Conservation (phyloP, 2,329 filamentous ascomycete genomes). For the Metarhizium album region DNA sequence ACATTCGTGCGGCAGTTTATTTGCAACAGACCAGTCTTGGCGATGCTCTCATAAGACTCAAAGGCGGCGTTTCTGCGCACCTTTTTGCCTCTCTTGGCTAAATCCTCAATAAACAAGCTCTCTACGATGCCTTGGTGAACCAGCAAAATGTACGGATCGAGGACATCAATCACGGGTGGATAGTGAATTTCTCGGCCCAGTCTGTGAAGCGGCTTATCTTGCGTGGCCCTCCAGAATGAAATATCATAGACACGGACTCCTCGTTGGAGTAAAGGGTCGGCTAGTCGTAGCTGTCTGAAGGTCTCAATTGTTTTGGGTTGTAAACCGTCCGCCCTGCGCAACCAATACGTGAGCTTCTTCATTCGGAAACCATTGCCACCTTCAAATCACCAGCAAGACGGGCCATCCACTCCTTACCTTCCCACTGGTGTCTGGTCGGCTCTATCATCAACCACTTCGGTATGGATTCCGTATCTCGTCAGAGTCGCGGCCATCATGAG, state of each 20-base stretch:
- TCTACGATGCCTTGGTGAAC: conserved; percentile 70
- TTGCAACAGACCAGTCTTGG: conserved; percentile 33
- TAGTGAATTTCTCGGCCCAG: conserved; percentile 60
- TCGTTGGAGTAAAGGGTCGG: conserved; percentile 54
- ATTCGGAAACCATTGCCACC: not conserved
- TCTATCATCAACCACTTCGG: conserved; percentile 57
- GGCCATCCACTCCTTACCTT: conserved; percentile 22
- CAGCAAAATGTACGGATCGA: conserved; percentile 46
- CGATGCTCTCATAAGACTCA: conserved; percentile 39
- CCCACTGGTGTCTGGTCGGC: conserved; percentile 57
- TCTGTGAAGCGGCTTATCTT: conserved; percentile 42
- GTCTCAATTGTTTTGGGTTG: conserved; percentile 74
- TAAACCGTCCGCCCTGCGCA: conserved; percentile 53
- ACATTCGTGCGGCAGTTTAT: conserved; percentile 42
- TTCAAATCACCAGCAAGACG: not conserved
- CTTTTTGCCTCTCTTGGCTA: conserved; percentile 50
- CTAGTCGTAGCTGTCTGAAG: conserved; percentile 60
- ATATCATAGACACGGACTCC: conserved; percentile 66
- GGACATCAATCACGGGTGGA: conserved; percentile 46
- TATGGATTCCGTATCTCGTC: conserved; percentile 54
- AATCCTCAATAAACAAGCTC: conserved; percentile 57
- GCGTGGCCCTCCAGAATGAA: conserved; percentile 54
- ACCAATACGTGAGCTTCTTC: conserved; percentile 7
- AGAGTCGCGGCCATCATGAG: conserved; percentile 46
- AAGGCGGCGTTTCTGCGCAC: conserved; percentile 57